These are phyloP conservation scores for Rhododendron griersonianum DNA, from an alignment of 148 eudicot species.

Conservation along the genomic window DNA sequence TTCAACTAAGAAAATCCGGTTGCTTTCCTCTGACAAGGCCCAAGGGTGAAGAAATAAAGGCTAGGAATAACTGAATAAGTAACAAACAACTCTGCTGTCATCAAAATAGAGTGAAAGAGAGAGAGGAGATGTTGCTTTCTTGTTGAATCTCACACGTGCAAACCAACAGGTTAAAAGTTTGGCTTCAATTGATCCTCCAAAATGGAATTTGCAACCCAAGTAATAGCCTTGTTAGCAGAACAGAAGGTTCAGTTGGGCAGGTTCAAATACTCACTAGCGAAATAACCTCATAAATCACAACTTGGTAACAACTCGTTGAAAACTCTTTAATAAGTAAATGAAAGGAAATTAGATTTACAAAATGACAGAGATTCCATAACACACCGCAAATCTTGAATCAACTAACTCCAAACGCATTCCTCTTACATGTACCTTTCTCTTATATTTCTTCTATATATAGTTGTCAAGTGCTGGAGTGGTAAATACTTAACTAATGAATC, in stretches of 20 bases:
- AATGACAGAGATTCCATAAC: not conserved
- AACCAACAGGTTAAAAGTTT: not conserved
- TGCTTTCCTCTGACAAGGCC: not conserved
- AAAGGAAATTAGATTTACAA: not conserved
- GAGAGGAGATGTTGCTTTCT: not conserved
- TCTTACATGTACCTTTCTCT: not conserved
- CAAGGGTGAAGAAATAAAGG: not conserved
- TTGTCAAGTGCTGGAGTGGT: not conserved
- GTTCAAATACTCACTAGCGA: not conserved
- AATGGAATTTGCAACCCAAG: not conserved
- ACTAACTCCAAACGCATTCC: not conserved
- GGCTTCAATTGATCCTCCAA: not conserved
- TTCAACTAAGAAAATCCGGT: not conserved
- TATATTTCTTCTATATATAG: not conserved
- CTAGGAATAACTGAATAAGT: not conserved
- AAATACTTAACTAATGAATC: not conserved
- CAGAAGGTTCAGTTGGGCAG: not conserved
- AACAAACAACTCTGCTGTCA: not conserved
- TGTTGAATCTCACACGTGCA: too few species aligned
- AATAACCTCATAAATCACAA: not conserved
- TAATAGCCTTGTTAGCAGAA: not conserved
- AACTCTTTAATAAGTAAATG: not conserved
- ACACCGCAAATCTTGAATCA: not conserved
- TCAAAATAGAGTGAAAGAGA: not conserved
- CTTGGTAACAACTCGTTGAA: not conserved